Conservation (phyloP, 2,329 filamentous ascomycete species). For the Fusarium falciforme region DNA sequence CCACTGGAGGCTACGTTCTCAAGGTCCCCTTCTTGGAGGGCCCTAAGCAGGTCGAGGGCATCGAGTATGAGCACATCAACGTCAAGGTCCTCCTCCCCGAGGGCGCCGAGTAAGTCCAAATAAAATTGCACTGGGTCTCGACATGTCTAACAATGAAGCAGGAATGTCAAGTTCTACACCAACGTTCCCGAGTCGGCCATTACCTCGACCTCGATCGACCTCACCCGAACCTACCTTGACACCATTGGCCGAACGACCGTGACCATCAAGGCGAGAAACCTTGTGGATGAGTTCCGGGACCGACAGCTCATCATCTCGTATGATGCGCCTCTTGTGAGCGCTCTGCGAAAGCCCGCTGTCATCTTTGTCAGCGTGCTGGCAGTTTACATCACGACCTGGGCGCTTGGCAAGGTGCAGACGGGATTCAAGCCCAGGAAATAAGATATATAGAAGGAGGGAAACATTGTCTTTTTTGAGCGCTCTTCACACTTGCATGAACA, state of each 20-base stretch:
- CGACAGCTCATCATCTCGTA: constrained; percentile 88
- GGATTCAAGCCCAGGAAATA: constrained; percentile 72
- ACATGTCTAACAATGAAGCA: constrained; percentile 57
- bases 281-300: constrained; percentile 91
- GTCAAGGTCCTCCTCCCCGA: constrained; percentile 90
- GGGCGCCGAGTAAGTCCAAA: constrained; percentile 78
- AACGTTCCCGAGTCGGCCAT: constrained; percentile 74
- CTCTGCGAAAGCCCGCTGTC: constrained; percentile 86
- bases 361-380: constrained; percentile 79
- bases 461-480: constrained; percentile 9
- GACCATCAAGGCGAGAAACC: constrained; percentile 82
- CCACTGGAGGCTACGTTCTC: constrained; percentile 80
- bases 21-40: constrained; percentile 95
- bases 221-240: constrained; percentile 94
- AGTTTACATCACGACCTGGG: constrained; percentile 81
- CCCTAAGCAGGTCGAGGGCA: constrained; percentile 84
- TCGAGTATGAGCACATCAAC: constrained; percentile 85
- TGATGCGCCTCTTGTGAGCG: constrained; percentile 80
- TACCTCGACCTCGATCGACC: constrained; percentile 65
- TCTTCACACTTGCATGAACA: constrained; percentile 15
- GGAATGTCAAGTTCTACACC: constrained; percentile 83
- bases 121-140: neutral
- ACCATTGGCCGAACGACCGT: constrained; percentile 88
- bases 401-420: constrained; percentile 81
- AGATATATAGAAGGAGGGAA: constrained; percentile 26